Conservation (phyloP, 2,329 filamentous ascomycete species). For the Arthroderma sp. region DNA sequence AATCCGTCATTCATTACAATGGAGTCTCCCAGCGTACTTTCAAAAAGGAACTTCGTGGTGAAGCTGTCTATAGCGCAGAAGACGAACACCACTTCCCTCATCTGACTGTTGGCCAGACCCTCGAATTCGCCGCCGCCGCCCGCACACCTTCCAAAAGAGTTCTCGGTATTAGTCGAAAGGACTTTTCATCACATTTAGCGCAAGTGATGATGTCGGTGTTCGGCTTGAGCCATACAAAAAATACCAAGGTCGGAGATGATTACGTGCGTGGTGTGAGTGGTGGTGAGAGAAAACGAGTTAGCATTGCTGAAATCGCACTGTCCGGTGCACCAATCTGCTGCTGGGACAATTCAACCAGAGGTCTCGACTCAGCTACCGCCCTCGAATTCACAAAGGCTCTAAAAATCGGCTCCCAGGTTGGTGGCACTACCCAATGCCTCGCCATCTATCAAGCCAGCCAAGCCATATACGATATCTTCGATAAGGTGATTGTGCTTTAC, state of each 20-base stretch:
- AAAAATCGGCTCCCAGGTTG: conserved; percentile 39
- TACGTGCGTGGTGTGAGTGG: conserved; percentile 51
- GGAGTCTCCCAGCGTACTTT: conserved; percentile 54
- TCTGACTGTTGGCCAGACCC: conserved; percentile 45
- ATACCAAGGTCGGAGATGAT: conserved; percentile 43
- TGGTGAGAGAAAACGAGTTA: conserved; percentile 50
- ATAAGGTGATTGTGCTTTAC: conserved; percentile 63
- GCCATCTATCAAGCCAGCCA: conserved; percentile 47
- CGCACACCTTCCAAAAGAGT: conserved; percentile 36
- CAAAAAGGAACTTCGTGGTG: conserved; percentile 45
- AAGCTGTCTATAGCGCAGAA: conserved; percentile 32
- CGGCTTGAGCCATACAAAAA: conserved; percentile 32
- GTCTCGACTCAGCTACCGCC: conserved; percentile 46
- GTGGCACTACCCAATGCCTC: conserved; percentile 41
- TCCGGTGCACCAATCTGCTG: conserved; percentile 24
- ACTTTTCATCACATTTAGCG: conserved; percentile 32
- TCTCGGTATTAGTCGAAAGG: conserved; percentile 34
- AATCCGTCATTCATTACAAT: conserved; percentile 71
- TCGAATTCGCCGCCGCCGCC: conserved; percentile 44
- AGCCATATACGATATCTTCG: conserved; percentile 50
- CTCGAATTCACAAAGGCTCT: conserved; percentile 47
- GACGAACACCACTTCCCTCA: conserved; percentile 44
- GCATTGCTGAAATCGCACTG: conserved; percentile 30
- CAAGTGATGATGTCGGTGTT: conserved; percentile 33
- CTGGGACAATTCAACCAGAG: conserved; percentile 42